Conservation (phyloP, 805 yeast genomes). For the Ogataea dorogensis region DNA sequence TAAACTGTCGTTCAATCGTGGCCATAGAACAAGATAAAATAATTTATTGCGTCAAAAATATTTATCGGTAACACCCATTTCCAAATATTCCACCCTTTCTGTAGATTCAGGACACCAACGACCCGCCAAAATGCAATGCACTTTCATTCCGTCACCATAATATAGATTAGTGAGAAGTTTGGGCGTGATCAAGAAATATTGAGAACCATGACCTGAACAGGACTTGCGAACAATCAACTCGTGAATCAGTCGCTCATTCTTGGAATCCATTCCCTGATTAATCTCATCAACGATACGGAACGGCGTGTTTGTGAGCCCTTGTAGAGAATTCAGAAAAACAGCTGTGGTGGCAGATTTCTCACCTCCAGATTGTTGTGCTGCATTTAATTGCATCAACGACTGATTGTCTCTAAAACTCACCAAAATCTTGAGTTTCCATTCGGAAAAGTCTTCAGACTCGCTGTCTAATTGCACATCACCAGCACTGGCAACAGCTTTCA, state of each 20-base stretch:
- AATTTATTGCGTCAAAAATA: slow-evolving; percentile 16
- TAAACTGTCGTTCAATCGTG: slow-evolving; percentile 19
- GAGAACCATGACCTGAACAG: slow-evolving; percentile 55
- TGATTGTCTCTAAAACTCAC: slow-evolving; percentile 84
- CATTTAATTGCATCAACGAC: slow-evolving; percentile 66
- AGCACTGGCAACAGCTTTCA: slow-evolving; percentile 75
- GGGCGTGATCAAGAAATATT: slow-evolving; percentile 91
- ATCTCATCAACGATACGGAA: slow-evolving; percentile 96
- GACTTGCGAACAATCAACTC: slow-evolving; percentile 82
- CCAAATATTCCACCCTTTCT: slow-evolving; percentile 25
- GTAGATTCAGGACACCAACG: slow-evolving; percentile 28
- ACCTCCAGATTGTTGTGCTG: slow-evolving; percentile 96
- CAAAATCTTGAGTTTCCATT: slow-evolving; percentile 82
- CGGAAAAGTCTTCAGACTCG: slow-evolving; percentile 50
- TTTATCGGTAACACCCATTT: slow-evolving; percentile 32
- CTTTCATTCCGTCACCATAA: slow-evolving; percentile 76
- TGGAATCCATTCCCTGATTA: slow-evolving; percentile 97
- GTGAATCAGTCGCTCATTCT: slow-evolving; percentile 85
- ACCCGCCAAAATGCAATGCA: slow-evolving; percentile 78
- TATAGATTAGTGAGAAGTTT: slow-evolving; percentile 76
- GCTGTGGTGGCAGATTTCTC: slow-evolving; percentile 96
- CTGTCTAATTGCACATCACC: slow-evolving; percentile 71
- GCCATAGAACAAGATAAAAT: slow-evolving; percentile 1
- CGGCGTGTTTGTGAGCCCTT: slow-evolving; percentile 84
- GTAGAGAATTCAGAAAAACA: slow-evolving; percentile 84